Evolutionary conservation across 176 grass and related monocot species (phyloP), one percentile per base, ranked within the genome.

Genomic region (Otatea glauca): DNA sequence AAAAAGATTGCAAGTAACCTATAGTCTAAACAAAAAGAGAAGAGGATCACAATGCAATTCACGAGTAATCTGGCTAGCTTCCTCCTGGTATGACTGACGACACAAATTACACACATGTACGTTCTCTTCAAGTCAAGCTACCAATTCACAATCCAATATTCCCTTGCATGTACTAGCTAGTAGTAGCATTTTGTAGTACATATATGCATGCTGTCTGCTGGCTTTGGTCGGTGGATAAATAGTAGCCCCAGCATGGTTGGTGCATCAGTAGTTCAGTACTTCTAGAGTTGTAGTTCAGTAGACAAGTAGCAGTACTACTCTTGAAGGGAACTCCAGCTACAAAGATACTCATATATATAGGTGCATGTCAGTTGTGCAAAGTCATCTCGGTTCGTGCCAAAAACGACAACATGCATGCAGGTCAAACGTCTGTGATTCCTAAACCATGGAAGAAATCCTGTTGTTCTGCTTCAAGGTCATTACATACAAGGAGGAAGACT

Each of bases 171-270:
- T 12, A 65, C 18, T 9, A 5, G 37, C 21, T 6, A 4, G 3
- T 13, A 7, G 51, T 24, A 71, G 53, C 5, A 14, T 71, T 74
- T 59, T 35, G 29, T 24, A 9, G 72, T 6, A 20, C 20, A 29
- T 29, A 29, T 29, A 4, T 5, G 5, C 43, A 35, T 25, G 8
- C 10, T 70, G 9, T 60, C 23, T 76, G 75, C 21, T 5, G 43
- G 38, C 25, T 24, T 35, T 88, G 87, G 87, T 84, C 75, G 81
- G 87, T 74, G 81, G 6, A 67, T 44, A 68, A 81, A 81, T 81
- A 81, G 45, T 86, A 27, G 55, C 32, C 3, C 8, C 24, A 49
- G 56, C 44, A 54, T 45, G 35, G 72, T 76, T 68, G 83, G 83
- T 70, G 39, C 10, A 47, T 7, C 53, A 58, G 35, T 29, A 54